Evolutionary conservation across 2,329 filamentous ascomycete species (phyloP).

Genomic region (Harringtonia lauricola): DNA sequence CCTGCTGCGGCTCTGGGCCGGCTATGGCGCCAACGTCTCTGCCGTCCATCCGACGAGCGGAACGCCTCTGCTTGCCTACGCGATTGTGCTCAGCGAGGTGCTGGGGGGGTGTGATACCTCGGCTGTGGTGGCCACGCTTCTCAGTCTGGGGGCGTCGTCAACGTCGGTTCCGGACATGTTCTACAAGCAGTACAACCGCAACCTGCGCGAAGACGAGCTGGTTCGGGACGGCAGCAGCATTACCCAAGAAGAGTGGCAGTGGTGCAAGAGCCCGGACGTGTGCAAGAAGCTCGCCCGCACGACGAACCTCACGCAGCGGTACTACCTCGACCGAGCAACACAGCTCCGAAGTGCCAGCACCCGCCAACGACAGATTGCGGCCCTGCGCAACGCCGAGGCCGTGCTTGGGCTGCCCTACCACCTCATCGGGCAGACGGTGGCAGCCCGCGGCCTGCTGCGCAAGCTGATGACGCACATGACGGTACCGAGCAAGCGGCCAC

Average conservation of each 20-base stretch:
- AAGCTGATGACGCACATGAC: constrained; percentile 7
- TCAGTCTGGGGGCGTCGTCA: constrained; percentile 6
- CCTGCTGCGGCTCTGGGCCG: constrained; percentile 5
- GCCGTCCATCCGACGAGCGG: background rate
- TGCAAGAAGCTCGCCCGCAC: constrained; percentile 2
- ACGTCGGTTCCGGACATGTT: constrained; percentile 4
- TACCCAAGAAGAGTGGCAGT: constrained; percentile 1
- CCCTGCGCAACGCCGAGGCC: constrained; percentile 2
- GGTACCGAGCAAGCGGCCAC: constrained; percentile 1
- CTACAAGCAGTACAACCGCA: constrained; percentile 2
- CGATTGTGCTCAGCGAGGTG: constrained; percentile 3
- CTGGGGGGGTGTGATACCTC: constrained; percentile 3
- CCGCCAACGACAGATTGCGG: constrained; percentile 3
- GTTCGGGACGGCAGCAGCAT: background rate
- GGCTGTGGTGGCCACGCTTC: constrained; percentile 4
- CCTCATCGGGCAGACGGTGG: constrained; percentile 5
- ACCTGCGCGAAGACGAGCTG: background rate
- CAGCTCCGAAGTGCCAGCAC: background rate
- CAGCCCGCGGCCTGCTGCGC: constrained; percentile 3
- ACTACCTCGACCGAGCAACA: constrained; percentile 5
- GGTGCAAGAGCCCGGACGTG: background rate
- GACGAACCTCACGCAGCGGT: constrained; percentile 3
- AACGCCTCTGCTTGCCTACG: constrained; percentile 4
- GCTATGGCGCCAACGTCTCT: constrained; percentile 1
- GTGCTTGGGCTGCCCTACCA: constrained; percentile 3